Percentiles rank a stretch among this genome's conserved stretches.
Evolutionary conservation across 306 rosid species (phyloP).

Genomic region (Alnus rubra): DNA sequence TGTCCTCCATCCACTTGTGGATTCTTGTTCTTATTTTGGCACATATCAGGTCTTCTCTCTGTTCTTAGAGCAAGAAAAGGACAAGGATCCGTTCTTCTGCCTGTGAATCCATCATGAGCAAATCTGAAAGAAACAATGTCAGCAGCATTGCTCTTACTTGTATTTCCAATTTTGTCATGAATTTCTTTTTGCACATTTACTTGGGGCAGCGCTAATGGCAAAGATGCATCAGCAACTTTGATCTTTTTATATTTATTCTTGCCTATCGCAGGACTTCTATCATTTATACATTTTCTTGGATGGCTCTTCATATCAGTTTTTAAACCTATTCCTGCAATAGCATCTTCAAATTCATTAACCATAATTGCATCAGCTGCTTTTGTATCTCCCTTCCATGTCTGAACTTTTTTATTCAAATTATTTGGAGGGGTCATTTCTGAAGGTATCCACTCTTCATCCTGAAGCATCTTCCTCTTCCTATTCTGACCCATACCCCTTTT

Average conservation of each 20-base stretch:
- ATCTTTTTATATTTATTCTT: constrained; percentile 66
- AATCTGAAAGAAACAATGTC: constrained; percentile 34
- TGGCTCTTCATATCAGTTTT: constrained; percentile 42
- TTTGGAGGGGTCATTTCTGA: constrained; percentile 36
- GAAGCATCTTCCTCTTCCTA: constrained; percentile 65
- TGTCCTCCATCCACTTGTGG: constrained; percentile 41
- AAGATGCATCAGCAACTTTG: constrained; percentile 41
- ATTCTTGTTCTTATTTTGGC: constrained; percentile 64
- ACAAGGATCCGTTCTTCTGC: constrained; percentile 42
- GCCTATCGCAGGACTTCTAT: constrained; percentile 41
- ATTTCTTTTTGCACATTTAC: constrained; percentile 38
- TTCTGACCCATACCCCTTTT: constrained; percentile 37
- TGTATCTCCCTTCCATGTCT: constrained; percentile 38
- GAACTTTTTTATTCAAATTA: constrained; percentile 36
- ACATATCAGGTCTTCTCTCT: constrained; percentile 50
- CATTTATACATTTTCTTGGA: constrained; percentile 42
- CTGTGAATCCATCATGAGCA: constrained; percentile 35
- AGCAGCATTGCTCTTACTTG: constrained; percentile 32
- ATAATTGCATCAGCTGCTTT: constrained; percentile 32
- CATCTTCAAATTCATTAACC: constrained; percentile 41
- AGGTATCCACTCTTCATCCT: constrained; percentile 48
- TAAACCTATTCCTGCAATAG: constrained; percentile 31
- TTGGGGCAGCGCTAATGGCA: constrained; percentile 41
- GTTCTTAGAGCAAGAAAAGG: constrained; percentile 35
- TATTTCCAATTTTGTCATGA: constrained; percentile 33